Evolutionary conservation across 345 rosid species (phyloP).

Genomic region (Aegle marmelos): DNA sequence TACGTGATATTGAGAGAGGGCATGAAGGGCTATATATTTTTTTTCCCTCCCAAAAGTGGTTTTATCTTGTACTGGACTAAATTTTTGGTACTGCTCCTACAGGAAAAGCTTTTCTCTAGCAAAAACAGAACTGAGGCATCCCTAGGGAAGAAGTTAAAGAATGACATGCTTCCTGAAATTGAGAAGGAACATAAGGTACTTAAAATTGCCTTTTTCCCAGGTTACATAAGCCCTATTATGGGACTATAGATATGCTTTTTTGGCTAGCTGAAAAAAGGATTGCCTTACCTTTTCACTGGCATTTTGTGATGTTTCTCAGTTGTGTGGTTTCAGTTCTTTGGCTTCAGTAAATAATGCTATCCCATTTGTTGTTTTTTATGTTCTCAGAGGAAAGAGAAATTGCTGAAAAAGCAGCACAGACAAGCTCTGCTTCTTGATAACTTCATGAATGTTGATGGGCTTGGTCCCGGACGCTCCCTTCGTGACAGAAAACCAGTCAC

Average conservation of each 20-base stretch:
- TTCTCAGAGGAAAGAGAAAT: conserved; percentile 74
- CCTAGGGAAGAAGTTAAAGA: conserved; percentile 84
- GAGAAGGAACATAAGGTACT: conserved; percentile 95
- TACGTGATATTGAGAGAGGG: neutral
- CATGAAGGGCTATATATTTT: neutral
- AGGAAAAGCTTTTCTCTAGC: conserved; percentile 89
- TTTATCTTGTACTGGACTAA: neutral
- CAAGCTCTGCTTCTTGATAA: conserved; percentile 86
- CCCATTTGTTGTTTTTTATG: conserved; percentile 10
- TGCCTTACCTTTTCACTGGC: neutral
- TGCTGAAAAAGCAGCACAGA: conserved; percentile 90
- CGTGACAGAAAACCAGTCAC: conserved; percentile 97
- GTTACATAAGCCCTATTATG: no score
- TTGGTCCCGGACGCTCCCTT: conserved; percentile 80
- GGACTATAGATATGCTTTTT: neutral
- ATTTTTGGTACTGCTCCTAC: conserved; percentile 27
- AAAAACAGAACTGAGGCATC: conserved; percentile 86
- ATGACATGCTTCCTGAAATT: conserved; percentile 93
- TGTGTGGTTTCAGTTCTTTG: neutral
- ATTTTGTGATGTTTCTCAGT: neutral
- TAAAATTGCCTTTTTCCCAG: neutral
- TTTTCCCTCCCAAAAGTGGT: neutral
- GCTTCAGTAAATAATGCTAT: neutral
- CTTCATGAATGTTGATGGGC: conserved; percentile 61
- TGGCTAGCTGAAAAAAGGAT: neutral